Conservation (phyloP, 305 asterid species). For the Solanum hybrid region DNA sequence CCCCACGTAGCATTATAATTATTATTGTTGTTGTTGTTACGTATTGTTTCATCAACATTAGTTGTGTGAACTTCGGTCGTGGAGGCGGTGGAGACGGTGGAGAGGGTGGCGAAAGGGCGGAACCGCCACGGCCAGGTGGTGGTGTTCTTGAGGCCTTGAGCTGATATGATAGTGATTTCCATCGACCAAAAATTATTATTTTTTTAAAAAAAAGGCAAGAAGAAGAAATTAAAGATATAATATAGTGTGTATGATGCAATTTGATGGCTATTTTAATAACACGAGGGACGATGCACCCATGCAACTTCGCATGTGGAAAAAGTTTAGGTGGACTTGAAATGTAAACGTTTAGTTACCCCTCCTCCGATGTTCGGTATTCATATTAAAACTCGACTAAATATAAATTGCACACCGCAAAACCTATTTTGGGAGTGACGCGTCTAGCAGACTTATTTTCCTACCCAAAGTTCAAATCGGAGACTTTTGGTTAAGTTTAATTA, state of each 20-base stretch:
- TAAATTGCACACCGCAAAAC: accelerated
- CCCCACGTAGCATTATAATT: conserved; percentile 30
- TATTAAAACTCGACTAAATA: too few relatives aligned
- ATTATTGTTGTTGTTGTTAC: neutral
- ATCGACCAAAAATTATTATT: neutral
- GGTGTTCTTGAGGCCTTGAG: conserved; percentile 15
- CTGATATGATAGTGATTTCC: conserved; percentile 24
- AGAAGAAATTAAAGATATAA: neutral
- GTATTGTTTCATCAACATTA: conserved; percentile 26
- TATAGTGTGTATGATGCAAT: neutral
- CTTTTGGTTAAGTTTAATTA: neutral
- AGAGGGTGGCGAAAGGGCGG: conserved; percentile 5
- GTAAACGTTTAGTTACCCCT: neutral
- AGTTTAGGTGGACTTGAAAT: neutral
- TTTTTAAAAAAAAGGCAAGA: neutral
- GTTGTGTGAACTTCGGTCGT: conserved; percentile 11
- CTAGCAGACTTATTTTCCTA: too few relatives aligned
- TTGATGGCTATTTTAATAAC: neutral
- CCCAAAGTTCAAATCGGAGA: neutral
- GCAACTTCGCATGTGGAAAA: conserved; percentile 25
- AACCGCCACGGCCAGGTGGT: neutral
- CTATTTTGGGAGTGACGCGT: too few relatives aligned
- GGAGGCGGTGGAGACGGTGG: neutral
- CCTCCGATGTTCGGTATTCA: accelerated
- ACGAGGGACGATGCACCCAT: neutral